Evolutionary conservation across 176 grass and related monocot genomes (phyloP).

Genomic region (Otatea glauca): DNA sequence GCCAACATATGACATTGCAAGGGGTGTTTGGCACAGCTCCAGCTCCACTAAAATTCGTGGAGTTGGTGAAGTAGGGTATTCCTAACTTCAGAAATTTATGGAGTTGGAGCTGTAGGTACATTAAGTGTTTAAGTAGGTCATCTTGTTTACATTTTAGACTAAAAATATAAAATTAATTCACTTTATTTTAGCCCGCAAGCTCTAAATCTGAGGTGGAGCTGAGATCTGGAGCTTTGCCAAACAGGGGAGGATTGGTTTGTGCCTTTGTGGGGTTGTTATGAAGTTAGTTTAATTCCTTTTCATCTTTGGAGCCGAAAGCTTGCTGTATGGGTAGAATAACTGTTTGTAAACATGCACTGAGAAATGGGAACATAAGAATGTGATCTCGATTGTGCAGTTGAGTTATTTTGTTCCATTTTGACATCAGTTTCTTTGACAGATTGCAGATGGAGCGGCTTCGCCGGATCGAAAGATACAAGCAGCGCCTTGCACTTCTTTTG

Average conservation of each 20-base stretch:
- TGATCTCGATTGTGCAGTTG: not conserved
- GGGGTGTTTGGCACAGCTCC: too few relatives aligned
- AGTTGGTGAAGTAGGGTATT: too few relatives aligned
- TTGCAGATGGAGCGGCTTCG: constrained; percentile 61
- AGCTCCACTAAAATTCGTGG: too few relatives aligned
- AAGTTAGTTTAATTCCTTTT: not conserved
- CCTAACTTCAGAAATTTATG: too few relatives aligned
- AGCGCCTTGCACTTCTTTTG: constrained; percentile 75
- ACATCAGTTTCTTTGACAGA: constrained; percentile 46
- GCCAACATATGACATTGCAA: constrained; percentile 6
- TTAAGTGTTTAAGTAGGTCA: too few relatives aligned
- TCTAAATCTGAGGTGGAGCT: too few relatives aligned
- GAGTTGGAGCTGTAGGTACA: too few relatives aligned
- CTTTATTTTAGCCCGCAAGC: too few relatives aligned
- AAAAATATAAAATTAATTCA: too few relatives aligned
- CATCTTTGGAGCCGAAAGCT: not conserved
- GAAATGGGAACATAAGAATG: not conserved
- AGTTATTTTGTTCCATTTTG: constrained; percentile 6
- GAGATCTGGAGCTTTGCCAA: too few relatives aligned
- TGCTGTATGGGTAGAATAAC: constrained; percentile 15
- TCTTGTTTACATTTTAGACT: too few relatives aligned
- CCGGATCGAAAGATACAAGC: constrained; percentile 83
- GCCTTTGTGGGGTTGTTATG: not conserved
- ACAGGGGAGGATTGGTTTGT: not conserved
- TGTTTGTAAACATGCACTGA: constrained; percentile 7